Evolutionary conservation across 495 filamentous ascomycete species (phyloP).

Genomic region (Aspergillus asperescens): DNA sequence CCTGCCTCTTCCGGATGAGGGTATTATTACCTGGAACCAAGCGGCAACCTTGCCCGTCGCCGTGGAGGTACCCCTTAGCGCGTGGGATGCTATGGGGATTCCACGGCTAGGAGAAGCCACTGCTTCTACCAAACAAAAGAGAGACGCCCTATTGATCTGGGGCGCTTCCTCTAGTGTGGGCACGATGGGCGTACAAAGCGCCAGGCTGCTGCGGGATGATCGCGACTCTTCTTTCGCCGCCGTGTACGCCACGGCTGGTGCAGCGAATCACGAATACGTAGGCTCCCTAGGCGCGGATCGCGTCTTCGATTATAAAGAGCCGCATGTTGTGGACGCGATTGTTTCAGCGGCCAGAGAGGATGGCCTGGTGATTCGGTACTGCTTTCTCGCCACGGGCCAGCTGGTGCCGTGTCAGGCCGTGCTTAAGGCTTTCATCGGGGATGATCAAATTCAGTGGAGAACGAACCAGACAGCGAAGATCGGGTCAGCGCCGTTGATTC

Average conservation of each 20-base stretch:
- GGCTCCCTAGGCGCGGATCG: constrained; percentile 38
- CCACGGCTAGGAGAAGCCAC: constrained; percentile 15
- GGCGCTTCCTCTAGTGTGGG: constrained; percentile 46
- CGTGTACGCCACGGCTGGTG: constrained; percentile 43
- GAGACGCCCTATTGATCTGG: constrained; percentile 44
- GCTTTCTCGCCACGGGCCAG: constrained; percentile 35
- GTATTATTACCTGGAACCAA: constrained; percentile 32
- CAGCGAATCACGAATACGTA: constrained; percentile 38
- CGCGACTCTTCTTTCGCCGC: constrained; percentile 26
- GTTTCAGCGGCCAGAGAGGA: constrained; percentile 30
- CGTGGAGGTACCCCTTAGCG: constrained; percentile 22
- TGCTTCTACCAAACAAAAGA: constrained; percentile 16
- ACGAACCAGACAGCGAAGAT: constrained; percentile 28
- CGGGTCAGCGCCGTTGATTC: constrained; percentile 31
- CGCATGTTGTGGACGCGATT: constrained; percentile 35
- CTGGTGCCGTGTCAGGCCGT: constrained; percentile 32
- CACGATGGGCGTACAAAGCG: constrained; percentile 37
- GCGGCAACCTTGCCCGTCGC: constrained; percentile 35
- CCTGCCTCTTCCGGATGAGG: constrained; percentile 27
- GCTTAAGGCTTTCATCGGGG: constrained; percentile 30
- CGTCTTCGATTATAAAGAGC: constrained; percentile 42
- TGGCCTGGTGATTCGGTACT: constrained; percentile 27
- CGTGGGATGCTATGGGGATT: constrained; percentile 32
- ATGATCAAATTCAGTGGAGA: constrained; percentile 7
- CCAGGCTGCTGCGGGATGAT: constrained; percentile 36